These are phyloP conservation scores for Epithele typhae DNA, from an alignment of 768 basidiomycete species.

Conservation along the genomic window DNA sequence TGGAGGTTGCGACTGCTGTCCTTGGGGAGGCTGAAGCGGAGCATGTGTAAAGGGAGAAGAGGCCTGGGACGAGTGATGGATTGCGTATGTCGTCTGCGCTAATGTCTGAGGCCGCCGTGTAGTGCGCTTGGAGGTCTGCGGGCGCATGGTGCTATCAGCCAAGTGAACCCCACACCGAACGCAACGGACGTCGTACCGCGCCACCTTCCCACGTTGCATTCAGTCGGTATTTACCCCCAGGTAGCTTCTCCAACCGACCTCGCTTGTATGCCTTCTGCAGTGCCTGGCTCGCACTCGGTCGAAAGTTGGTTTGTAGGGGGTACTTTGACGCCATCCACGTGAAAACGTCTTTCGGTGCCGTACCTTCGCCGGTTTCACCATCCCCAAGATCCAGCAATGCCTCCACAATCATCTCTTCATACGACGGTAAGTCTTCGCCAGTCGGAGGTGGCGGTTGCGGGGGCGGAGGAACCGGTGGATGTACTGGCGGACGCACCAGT, in stretches of 20 bases:
- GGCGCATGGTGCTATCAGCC: background rate
- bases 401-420: conserved; percentile 90
- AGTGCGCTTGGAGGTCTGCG: conserved; percentile 70
- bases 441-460: conserved; percentile 23
- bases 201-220: conserved; percentile 81
- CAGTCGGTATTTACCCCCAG: conserved; percentile 69
- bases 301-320: conserved; percentile 83
- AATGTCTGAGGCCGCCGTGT: conserved; percentile 75
- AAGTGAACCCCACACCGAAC: background rate
- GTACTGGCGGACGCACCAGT: conserved; percentile 25
- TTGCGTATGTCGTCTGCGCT: conserved; percentile 24
- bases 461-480: conserved; percentile 25
- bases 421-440: conserved; percentile 69
- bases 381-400: conserved; percentile 64
- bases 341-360: conserved; percentile 79
- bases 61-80: conserved; percentile 21
- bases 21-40: conserved; percentile 34
- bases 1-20: conserved; percentile 14
- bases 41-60: conserved; percentile 59
- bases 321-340: conserved; percentile 80
- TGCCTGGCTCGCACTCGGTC: conserved; percentile 86
- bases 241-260: conserved; percentile 73
- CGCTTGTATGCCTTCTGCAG: conserved; percentile 82
- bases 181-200: conserved; percentile 46
- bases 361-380: conserved; percentile 77